Percentiles rank a stretch among this genome's conserved stretches.
Conservation (phyloP, 1,284 basidiomycete species). For the Sphaerobolus stellatus region DNA sequence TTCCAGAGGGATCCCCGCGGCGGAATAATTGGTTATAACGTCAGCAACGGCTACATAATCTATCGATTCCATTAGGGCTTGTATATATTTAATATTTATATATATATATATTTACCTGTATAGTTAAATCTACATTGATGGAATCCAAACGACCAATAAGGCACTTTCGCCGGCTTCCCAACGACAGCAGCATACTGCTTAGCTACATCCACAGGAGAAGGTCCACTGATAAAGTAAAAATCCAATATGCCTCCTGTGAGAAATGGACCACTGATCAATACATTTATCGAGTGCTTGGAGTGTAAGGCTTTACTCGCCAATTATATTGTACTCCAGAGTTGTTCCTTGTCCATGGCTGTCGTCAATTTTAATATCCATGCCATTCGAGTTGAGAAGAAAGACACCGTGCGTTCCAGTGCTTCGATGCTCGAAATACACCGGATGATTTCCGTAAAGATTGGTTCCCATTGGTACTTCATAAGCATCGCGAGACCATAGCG, state of each 20-base stretch:
- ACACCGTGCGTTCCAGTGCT: slow-evolving; percentile 65
- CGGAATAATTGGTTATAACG: slow-evolving; percentile 60
- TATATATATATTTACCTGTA: slow-evolving; percentile 39
- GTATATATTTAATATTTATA: not conserved
- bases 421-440: slow-evolving; percentile 68
- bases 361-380: slow-evolving; percentile 69
- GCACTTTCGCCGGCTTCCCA: slow-evolving; percentile 66
- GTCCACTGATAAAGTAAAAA: slow-evolving; percentile 72
- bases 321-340: slow-evolving; percentile 66
- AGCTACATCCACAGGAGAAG: slow-evolving; percentile 59
- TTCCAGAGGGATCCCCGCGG: slow-evolving; percentile 63
- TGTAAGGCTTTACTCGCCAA: slow-evolving; percentile 39
- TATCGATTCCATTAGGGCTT: slow-evolving; percentile 22
- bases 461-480: slow-evolving; percentile 52
- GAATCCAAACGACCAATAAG: slow-evolving; percentile 69
- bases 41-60: slow-evolving; percentile 61
- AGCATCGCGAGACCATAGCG: slow-evolving; percentile 68
- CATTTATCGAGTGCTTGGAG: too few relatives aligned
- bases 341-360: slow-evolving; percentile 38
- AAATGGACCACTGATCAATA: too few relatives aligned
- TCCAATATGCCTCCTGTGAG: slow-evolving; percentile 53
- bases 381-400: slow-evolving; percentile 66
- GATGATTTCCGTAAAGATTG: slow-evolving; percentile 70
- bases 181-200: slow-evolving; percentile 64
- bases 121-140: slow-evolving; percentile 71